Evolutionary conservation across 306 rosid genomes (phyloP).

Genomic region (Rosa chinensis): DNA sequence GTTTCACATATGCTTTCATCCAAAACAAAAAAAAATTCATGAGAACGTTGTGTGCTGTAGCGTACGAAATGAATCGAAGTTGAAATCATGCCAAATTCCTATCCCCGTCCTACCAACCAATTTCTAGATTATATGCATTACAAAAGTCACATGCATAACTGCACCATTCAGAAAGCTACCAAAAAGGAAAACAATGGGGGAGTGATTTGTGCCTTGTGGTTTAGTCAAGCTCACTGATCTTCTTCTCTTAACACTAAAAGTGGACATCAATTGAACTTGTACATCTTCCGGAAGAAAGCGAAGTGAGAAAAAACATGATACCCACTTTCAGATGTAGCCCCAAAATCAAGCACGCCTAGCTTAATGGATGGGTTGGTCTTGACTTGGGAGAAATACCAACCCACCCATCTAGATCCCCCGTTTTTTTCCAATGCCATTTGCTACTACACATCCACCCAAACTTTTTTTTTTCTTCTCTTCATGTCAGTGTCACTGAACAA

Average conservation of each 20-base stretch:
- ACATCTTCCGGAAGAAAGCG: not conserved
- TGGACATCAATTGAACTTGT: not conserved
- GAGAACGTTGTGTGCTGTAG: no score
- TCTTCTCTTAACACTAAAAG: not conserved
- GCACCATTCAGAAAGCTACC: not conserved
- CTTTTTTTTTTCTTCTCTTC: not conserved
- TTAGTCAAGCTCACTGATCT: not conserved
- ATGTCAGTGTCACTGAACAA: not conserved
- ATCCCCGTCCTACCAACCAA: not conserved
- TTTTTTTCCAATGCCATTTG: not conserved
- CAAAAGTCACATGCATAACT: not conserved
- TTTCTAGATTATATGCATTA: not conserved
- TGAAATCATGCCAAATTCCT: not conserved
- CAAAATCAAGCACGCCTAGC: not conserved
- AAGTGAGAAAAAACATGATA: not conserved
- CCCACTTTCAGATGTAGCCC: not conserved
- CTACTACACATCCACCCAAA: not conserved
- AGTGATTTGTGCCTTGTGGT: not conserved
- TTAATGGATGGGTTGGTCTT: not conserved
- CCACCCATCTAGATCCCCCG: not conserved
- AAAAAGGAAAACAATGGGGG: not conserved
- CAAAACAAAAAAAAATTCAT: no score
- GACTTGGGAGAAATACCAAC: not conserved
- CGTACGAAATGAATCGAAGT: not conserved
- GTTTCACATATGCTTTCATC: no score